Evolutionary conservation across 2,329 filamentous ascomycete genomes (phyloP).

Genomic region (Hymenoscyphus albidus): DNA sequence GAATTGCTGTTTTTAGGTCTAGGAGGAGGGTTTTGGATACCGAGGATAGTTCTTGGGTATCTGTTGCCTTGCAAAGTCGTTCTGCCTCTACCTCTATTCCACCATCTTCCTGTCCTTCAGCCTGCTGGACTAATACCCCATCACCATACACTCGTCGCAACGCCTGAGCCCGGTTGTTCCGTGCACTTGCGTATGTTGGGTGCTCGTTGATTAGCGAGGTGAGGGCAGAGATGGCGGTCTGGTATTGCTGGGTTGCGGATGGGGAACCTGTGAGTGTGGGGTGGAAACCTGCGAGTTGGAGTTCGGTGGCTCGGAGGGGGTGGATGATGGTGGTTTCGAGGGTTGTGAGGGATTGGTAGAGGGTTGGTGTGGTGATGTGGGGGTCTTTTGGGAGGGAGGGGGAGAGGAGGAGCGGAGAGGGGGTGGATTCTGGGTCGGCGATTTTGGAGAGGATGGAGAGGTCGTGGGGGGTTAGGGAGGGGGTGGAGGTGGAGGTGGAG

Average conservation of each 20-base stretch:
- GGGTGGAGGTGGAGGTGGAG: conserved; percentile 29
- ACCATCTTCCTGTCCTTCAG: not conserved
- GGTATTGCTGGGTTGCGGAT: conserved; percentile 44
- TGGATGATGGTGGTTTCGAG: conserved; percentile 52
- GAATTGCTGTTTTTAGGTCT: conserved; percentile 57
- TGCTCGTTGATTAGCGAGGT: conserved; percentile 52
- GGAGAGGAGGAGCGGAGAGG: conserved; percentile 48
- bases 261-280: conserved; percentile 28
- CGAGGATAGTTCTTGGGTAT: conserved; percentile 13
- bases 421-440: conserved; percentile 59
- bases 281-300: conserved; percentile 44
- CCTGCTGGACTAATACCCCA: conserved; percentile 44
- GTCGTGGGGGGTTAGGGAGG: conserved; percentile 54
- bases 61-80: too few species aligned
- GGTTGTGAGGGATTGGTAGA: conserved; percentile 49
- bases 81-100: too few species aligned
- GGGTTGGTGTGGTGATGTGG: conserved; percentile 46
- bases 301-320: conserved; percentile 52
- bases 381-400: conserved; percentile 50
- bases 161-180: conserved; percentile 72
- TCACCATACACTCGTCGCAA: conserved; percentile 60
- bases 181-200: conserved; percentile 66
- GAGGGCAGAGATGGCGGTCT: conserved; percentile 46
- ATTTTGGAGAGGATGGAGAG: conserved; percentile 63
- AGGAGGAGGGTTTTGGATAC: conserved; percentile 44